Evolutionary conservation across 352 stramenopile species (phyloP).

Genomic region (Hyaloperonospora brassicae): DNA sequence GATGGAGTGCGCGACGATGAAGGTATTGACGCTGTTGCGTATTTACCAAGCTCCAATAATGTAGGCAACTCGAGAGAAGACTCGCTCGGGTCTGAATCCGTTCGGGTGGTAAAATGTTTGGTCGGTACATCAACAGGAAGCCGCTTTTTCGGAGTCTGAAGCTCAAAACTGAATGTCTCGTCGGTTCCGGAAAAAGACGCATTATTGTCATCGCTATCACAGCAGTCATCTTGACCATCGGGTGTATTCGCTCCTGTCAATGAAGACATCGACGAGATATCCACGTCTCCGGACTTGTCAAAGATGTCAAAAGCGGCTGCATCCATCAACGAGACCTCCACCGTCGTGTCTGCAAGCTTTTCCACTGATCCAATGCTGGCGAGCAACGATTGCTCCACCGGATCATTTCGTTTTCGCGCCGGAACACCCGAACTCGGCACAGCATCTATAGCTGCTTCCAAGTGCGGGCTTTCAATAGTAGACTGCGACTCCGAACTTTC

Average conservation of each 20-base stretch:
- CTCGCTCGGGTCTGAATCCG: constrained; percentile 2
- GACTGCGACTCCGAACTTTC: constrained; percentile 8
- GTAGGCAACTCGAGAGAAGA: constrained; percentile 7
- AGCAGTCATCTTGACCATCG: constrained; percentile 5
- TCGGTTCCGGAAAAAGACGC: constrained; percentile 3
- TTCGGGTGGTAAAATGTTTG: neutral
- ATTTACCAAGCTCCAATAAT: constrained; percentile 24
- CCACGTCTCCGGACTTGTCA: constrained; percentile 27
- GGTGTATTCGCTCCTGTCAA: neutral
- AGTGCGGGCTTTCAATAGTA: constrained; percentile 2
- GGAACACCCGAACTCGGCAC: neutral
- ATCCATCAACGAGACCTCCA: neutral
- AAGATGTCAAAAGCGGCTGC: constrained; percentile 25
- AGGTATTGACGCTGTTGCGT: constrained; percentile 7
- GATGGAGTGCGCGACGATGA: constrained; percentile 12
- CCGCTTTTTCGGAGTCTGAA: constrained; percentile 29
- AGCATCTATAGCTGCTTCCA: neutral
- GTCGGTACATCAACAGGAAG: constrained; percentile 3
- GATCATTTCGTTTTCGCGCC: too few species aligned
- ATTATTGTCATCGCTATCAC: constrained; percentile 10
- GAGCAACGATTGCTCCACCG: too few species aligned
- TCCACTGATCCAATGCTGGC: too few species aligned
- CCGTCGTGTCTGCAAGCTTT: neutral
- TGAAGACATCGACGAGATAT: constrained; percentile 18
- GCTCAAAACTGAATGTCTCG: constrained; percentile 51